Evolutionary conservation across 768 basidiomycete genomes (phyloP).

Genomic region (Filobasidium wieringae): DNA sequence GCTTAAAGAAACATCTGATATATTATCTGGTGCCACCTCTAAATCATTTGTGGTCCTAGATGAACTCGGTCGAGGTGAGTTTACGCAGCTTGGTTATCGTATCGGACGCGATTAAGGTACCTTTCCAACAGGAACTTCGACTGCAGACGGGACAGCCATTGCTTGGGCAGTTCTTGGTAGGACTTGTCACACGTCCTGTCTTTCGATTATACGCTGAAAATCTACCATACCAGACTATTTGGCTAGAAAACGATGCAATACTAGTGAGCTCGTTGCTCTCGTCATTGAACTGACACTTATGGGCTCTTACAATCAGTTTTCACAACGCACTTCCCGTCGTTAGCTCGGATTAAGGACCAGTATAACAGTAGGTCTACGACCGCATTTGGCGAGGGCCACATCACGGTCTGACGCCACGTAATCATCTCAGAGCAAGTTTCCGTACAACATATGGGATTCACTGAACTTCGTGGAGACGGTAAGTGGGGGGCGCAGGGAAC

Average conservation of each 20-base stretch:
- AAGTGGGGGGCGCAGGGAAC: constrained; percentile 17
- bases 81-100: neutral
- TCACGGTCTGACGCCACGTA: neutral
- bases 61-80: constrained; percentile 39
- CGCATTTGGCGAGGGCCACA: neutral
- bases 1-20: constrained; percentile 84
- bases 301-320: constrained; percentile 53
- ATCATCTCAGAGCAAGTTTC: constrained; percentile 38
- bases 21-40: constrained; percentile 60
- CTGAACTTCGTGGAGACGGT: constrained; percentile 54
- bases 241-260: constrained; percentile 29
- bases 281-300: neutral
- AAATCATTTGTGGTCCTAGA: constrained; percentile 81
- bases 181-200: neutral
- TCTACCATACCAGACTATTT: constrained; percentile 17
- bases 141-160: constrained; percentile 61
- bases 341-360: constrained; percentile 41
- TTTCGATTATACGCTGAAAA: neutral
- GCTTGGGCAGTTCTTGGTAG: constrained; percentile 27
- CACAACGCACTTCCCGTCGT: constrained; percentile 86
- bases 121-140: constrained; percentile 65
- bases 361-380: constrained; percentile 19
- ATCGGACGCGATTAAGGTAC: neutral
- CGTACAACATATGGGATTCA: constrained; percentile 69
- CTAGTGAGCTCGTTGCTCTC: constrained; percentile 25